Conservation (phyloP, 2,329 filamentous ascomycete genomes). For the Fusarium mangiferae region DNA sequence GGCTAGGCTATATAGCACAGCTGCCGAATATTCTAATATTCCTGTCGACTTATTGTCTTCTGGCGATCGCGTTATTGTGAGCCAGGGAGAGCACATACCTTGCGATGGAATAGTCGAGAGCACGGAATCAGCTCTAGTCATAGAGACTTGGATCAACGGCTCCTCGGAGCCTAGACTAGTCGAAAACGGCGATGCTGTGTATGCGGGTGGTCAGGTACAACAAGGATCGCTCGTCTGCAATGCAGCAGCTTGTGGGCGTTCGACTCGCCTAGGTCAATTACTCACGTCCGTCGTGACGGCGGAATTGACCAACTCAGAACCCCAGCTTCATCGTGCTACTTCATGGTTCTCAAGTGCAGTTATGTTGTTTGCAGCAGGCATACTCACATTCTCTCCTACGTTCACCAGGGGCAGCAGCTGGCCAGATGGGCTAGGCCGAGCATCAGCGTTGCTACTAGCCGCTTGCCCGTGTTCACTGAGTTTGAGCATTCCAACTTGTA, state of each 20-base stretch:
- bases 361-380: not conserved
- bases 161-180: not conserved
- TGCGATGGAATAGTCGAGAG: not conserved
- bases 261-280: not conserved
- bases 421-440: not conserved
- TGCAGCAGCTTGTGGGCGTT: not conserved
- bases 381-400: rapidly evolving
- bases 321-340: not conserved
- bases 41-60: not conserved
- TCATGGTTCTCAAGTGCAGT: not conserved
- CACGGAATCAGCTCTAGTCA: not conserved
- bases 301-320: not conserved
- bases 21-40: rapidly evolving
- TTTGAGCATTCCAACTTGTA: not conserved
- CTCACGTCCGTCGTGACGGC: not conserved
- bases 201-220: rapidly evolving
- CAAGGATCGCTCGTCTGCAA: not conserved
- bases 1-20: rapidly evolving
- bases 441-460: not conserved
- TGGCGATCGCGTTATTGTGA: not conserved
- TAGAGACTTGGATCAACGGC: not conserved
- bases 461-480: not conserved
- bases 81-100: not conserved
- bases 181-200: not conserved
- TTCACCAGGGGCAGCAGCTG: not conserved